Conservation (phyloP, 202 grass and related monocot genomes). For the Carex sylvatica region DNA sequence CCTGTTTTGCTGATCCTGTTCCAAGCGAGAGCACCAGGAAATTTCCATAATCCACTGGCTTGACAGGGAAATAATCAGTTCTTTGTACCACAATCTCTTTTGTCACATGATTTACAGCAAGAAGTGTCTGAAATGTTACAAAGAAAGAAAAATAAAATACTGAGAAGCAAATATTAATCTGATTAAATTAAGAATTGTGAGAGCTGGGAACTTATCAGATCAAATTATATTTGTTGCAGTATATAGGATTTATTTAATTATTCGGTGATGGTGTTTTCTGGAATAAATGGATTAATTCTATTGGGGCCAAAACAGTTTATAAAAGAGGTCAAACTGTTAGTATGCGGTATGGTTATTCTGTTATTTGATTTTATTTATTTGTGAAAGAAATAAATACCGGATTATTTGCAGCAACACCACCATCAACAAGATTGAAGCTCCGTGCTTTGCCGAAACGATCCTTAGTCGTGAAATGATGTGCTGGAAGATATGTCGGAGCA, state of each 20-base stretch:
- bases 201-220: too few species aligned
- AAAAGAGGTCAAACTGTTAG: background rate
- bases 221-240: background rate
- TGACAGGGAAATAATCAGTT: constrained; percentile 28
- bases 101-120: constrained; percentile 46
- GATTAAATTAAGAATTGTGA: too few species aligned
- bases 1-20: constrained; percentile 42
- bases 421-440: constrained; percentile 59
- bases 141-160: background rate
- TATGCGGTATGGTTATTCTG: background rate
- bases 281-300: background rate
- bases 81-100: constrained; percentile 43
- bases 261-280: background rate
- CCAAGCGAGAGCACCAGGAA: constrained; percentile 53
- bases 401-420: constrained; percentile 65
- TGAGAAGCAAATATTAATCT: background rate
- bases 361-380: background rate
- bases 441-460: constrained; percentile 30
- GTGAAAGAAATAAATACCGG: constrained; percentile 32
- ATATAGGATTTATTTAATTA: background rate
- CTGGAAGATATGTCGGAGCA: constrained; percentile 55
- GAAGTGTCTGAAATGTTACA: constrained; percentile 31
- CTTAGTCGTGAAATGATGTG: constrained; percentile 42
- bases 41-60: constrained; percentile 33
- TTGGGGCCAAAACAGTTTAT: background rate